Conservation (phyloP, 176 grass and related monocot species). For the Rhynchospora tenuis region DNA sequence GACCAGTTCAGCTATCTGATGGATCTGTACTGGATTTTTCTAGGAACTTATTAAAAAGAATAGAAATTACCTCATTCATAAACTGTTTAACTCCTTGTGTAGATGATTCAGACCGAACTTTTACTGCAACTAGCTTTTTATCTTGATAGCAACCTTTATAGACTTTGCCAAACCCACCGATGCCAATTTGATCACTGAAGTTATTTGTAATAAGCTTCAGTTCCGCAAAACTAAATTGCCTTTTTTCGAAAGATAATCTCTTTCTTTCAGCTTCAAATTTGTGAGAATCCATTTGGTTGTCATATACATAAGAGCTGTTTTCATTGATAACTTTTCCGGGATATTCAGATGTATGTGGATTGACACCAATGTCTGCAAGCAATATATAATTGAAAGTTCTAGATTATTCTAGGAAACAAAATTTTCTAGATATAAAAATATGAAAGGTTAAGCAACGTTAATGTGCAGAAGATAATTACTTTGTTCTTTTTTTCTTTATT, state of each 20-base stretch:
- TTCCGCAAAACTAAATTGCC: conserved; percentile 41
- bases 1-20: not conserved
- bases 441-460: not conserved
- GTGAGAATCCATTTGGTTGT: not conserved
- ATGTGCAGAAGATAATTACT: not conserved
- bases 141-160: conserved; percentile 35
- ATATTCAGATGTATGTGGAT: not conserved
- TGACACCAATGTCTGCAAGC: not conserved
- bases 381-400: not conserved
- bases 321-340: not conserved
- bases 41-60: not conserved
- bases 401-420: not conserved
- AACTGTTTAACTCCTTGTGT: conserved; percentile 46
- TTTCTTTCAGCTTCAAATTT: too few species aligned
- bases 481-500: not conserved
- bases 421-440: not conserved
- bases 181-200: conserved; percentile 23
- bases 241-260: not conserved
- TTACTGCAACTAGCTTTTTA: conserved; percentile 40
- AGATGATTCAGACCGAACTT: conserved; percentile 31
- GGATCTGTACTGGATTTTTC: not conserved
- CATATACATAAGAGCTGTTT: not conserved
- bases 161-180: conserved; percentile 47
- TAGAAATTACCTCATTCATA: conserved; percentile 33
- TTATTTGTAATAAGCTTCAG: conserved; percentile 28